Base-by-base conservation (phyloP, 1,284 basidiomycete species). In the Trametes pubescens region DNA sequence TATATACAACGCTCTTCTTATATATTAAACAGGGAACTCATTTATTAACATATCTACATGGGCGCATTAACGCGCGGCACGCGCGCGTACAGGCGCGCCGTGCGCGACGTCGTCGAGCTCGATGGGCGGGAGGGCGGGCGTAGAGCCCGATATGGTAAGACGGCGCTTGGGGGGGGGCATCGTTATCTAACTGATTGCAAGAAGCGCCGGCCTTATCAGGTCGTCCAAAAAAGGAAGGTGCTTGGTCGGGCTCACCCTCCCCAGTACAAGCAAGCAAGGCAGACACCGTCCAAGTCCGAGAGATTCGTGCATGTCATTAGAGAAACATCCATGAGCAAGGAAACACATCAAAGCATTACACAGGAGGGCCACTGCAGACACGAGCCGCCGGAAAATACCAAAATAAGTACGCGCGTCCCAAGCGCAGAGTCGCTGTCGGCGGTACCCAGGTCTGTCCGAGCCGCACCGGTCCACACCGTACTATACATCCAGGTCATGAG, bases 211-310 rank as follows among this genome's bases (percentile, higher is more conserved):
- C n/a, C 14, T 29, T 9, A 49, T 49, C 47, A 14, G 6, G 9
- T 11, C 24, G 10, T 29, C 47, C 47, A 29, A 49, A 49, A 49
- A 49, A 49, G 47, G 47, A 29, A 49, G 24, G 47, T 29, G 47
- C 47, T 26, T 49, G 47, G 24, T 49, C 47, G 21, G 48, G 48
- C 29, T 49, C 47, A 51, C 48, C 29, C 48, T 51, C 29, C 4
- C 48, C 47, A 38, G 37, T 38, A 16, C 37, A 10, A 16, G 11
- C 37, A 32, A 32, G 3, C 29, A 32, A 32, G 4, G 29, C 29
- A 32, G 29, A 32, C 29, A 8, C 8, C 8, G 3, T 32, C 4
- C 3, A 32, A 4, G 8, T 32, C 29, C 29, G 29, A 32, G 29
- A 21, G 38, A 40, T 44, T 8, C 8, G 43, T 44, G 8, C 47